phyloP scores from a whole-genome alignment of 768 basidiomycete species.

The Boletus huronensis region DNA sequence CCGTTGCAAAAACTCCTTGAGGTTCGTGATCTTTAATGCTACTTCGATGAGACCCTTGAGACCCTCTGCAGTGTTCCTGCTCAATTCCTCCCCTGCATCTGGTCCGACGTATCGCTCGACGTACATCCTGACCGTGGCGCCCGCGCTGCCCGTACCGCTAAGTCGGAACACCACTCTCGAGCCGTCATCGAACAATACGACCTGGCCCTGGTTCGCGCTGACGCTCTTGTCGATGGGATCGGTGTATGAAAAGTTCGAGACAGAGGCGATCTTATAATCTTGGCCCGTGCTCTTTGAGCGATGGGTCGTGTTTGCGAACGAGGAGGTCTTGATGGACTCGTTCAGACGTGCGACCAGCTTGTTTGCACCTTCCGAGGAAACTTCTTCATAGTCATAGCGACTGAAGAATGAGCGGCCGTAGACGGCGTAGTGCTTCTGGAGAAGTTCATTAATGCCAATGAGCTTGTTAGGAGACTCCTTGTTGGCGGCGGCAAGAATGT shows the following conservation, averaged over 20 bases:
- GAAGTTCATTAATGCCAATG: conserved; percentile 87
- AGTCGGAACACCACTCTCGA: conserved; percentile 93
- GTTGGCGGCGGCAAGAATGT: conserved; percentile 92
- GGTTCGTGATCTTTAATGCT: conserved; percentile 77
- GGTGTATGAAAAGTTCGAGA: conserved; percentile 92
- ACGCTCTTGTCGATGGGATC: conserved; percentile 97
- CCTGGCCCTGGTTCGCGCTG: conserved; percentile 93
- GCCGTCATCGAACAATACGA: conserved; percentile 88
- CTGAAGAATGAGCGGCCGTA: conserved; percentile 99
- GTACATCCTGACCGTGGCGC: conserved; percentile 95
- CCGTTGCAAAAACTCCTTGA: conserved; percentile 81
- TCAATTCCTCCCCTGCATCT: conserved; percentile 65
- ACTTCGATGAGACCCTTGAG: conserved; percentile 95
- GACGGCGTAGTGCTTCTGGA: conserved; percentile 80
- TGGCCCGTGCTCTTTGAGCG: conserved; percentile 61
- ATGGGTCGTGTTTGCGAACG: conserved; percentile 67
- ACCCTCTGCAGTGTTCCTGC: conserved; percentile 80
- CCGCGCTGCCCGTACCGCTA: conserved; percentile 93
- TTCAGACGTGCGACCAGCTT: conserved; percentile 80
- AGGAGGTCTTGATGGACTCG: conserved; percentile 58
- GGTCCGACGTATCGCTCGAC: conserved; percentile 87
- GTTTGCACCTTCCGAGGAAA: conserved; percentile 85
- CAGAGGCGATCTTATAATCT: conserved; percentile 71
- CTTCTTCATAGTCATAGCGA: conserved; percentile 99
- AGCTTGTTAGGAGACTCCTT: conserved; percentile 68